These are phyloP conservation scores for Rhododendron vialii DNA, from an alignment of 148 eudicot species.

Conservation along the genomic window DNA sequence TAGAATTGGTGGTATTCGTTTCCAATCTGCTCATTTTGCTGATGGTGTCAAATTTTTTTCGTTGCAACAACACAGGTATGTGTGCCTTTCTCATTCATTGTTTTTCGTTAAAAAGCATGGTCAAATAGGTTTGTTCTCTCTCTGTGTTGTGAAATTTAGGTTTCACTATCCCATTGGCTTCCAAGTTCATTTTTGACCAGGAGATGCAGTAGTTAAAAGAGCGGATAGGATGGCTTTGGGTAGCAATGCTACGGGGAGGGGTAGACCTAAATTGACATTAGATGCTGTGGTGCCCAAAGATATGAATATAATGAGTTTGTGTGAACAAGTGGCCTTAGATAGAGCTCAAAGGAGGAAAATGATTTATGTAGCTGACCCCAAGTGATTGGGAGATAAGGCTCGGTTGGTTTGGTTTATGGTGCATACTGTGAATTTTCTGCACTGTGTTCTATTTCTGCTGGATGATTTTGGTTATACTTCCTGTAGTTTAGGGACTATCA, in stretches of 20 bases:
- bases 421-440: background rate
- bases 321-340: too few relatives aligned
- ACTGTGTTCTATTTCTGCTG: background rate
- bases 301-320: too few relatives aligned
- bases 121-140: background rate
- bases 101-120: background rate
- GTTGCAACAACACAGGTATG: background rate
- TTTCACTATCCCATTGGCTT: background rate
- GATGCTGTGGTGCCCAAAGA: too few relatives aligned
- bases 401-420: background rate
- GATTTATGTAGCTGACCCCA: too few relatives aligned
- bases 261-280: too few relatives aligned
- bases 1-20: background rate
- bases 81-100: background rate
- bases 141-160: background rate
- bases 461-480: background rate
- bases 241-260: too few relatives aligned
- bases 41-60: background rate
- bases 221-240: too few relatives aligned
- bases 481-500: background rate
- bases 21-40: background rate
- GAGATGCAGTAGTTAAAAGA: too few relatives aligned
- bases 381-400: too few relatives aligned
- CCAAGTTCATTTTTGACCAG: background rate
- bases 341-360: too few relatives aligned